A percentile compares a stretch with the other conserved stretches of the same genome.
Evolutionary conservation across 352 stramenopile genomes (phyloP).

Genomic region (Phytophthora melonis): DNA sequence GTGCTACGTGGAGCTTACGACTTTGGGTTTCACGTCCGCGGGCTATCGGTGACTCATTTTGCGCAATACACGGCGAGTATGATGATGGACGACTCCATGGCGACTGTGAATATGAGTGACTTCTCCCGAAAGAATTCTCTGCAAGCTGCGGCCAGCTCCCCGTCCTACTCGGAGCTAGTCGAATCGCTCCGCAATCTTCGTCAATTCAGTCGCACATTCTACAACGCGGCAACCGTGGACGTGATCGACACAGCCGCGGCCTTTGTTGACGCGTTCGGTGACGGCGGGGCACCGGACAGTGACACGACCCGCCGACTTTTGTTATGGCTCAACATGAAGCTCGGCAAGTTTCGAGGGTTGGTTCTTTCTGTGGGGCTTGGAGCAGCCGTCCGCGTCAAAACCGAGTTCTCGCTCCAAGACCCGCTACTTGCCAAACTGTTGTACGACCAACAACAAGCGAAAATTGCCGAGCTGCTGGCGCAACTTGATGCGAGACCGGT

Average conservation of each 20-base stretch:
- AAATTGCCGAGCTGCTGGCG: background rate
- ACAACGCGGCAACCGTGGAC: background rate
- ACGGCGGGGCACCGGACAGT: background rate
- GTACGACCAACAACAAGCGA: conserved; percentile 7
- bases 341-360: conserved; percentile 18
- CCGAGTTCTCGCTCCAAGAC: conserved; percentile 19
- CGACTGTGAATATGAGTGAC: conserved; percentile 14
- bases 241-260: background rate
- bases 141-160: background rate
- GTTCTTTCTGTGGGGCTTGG: background rate
- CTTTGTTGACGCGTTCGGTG: conserved; percentile 7
- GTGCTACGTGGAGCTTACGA: conserved; percentile 12
- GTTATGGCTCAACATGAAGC: conserved; percentile 23
- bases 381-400: background rate
- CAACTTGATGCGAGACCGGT: background rate
- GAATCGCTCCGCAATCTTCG: background rate
- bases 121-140: conserved; percentile 12
- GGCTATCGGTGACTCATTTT: conserved; percentile 17
- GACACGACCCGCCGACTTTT: conserved; percentile 1
- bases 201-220: conserved; percentile 20
- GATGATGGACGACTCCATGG: background rate
- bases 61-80: background rate
- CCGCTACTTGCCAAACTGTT: conserved; percentile 1
- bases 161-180: background rate
- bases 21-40: conserved; percentile 8